These are phyloP conservation scores for Mucor irregularis DNA, from an alignment of 371 early-diverging fungal species.

Conservation along the genomic window DNA sequence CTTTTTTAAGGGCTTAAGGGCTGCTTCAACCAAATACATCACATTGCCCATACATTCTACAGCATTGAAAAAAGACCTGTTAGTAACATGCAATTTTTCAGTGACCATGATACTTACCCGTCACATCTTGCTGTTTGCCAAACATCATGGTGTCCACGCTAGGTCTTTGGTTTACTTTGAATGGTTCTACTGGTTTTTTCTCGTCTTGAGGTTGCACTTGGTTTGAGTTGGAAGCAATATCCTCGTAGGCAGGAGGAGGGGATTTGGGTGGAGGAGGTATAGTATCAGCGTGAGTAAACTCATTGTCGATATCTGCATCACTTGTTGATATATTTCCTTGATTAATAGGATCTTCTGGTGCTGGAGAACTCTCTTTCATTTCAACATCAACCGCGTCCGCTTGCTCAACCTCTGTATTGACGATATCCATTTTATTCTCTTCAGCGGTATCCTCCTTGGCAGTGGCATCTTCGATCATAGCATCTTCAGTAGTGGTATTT, in stretches of 20 bases:
- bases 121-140: constrained; percentile 72
- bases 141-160: constrained; percentile 50
- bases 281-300: not conserved
- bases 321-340: not conserved
- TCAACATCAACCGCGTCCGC: constrained; percentile 2
- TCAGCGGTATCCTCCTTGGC: not conserved
- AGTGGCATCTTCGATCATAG: too few relatives aligned
- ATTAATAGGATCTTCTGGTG: too few relatives aligned
- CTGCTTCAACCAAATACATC: constrained; percentile 63
- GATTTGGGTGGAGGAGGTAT: not conserved
- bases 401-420: too few relatives aligned
- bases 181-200: not conserved
- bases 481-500: not conserved
- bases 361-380: too few relatives aligned
- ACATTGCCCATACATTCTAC: constrained; percentile 74
- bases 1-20: constrained; percentile 41
- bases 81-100: too few relatives aligned
- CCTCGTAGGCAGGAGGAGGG: constrained; percentile 20
- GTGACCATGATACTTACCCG: too few relatives aligned
- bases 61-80: not conserved
- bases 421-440: too few relatives aligned
- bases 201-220: not conserved
- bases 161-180: constrained; percentile 19
- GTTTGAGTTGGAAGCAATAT: not conserved
- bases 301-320: not conserved